Conservation (phyloP, 441 rosid genomes). For the Erodium moschatum region DNA sequence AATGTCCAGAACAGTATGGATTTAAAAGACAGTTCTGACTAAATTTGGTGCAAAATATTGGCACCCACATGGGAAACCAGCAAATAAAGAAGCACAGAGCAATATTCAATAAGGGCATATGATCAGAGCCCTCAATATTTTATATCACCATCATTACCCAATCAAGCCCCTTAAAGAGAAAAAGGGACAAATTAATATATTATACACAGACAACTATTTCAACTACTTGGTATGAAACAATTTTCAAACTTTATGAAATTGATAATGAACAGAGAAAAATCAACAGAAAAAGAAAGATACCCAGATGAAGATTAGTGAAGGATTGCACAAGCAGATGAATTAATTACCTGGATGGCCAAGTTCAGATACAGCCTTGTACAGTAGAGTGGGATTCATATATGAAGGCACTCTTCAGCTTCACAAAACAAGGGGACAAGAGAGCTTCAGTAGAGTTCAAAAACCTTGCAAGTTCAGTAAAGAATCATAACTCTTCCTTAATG, state of each 20-base stretch:
- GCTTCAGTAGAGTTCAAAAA: constrained; percentile 19
- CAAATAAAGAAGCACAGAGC: neutral
- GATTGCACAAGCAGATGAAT: neutral
- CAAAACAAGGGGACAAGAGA: constrained; percentile 4
- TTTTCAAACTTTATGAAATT: neutral
- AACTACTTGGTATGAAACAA: neutral
- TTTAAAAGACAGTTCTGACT: neutral
- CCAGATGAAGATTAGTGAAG: neutral
- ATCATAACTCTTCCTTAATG: constrained; percentile 24
- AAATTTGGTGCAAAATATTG: constrained; percentile 1
- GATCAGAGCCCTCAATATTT: neutral
- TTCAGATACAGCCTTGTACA: neutral
- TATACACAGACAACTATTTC: neutral
- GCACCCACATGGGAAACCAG: neutral
- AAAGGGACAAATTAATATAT: neutral
- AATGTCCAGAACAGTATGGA: neutral
- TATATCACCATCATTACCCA: neutral
- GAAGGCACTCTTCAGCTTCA: neutral
- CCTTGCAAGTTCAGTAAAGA: constrained; percentile 34
- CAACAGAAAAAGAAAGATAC: neutral
- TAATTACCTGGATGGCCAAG: constrained; percentile 6
- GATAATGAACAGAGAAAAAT: neutral
- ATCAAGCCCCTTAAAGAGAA: neutral
- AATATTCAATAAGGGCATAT: neutral
- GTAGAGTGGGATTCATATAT: neutral